These are phyloP conservation scores for Amborella trichopoda DNA, from an alignment of 164 flowering plant genomes.

Conservation along the genomic window DNA sequence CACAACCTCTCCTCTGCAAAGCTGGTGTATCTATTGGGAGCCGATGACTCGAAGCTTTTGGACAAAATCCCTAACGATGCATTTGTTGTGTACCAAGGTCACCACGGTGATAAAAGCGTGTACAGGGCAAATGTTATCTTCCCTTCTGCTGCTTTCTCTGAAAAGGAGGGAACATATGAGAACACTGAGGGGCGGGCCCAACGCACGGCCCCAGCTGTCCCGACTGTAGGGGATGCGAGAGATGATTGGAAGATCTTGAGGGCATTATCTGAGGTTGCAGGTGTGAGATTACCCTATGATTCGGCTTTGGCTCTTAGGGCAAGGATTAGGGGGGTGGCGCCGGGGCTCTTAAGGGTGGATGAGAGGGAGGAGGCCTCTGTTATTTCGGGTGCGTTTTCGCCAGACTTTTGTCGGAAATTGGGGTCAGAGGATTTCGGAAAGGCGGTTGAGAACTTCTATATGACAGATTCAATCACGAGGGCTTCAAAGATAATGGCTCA, in stretches of 20 bases:
- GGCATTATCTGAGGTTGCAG: constrained; percentile 86
- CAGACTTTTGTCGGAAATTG: constrained; percentile 27
- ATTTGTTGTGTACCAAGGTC: constrained; percentile 97
- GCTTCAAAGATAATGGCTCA: constrained; percentile 99
- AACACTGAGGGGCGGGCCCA: constrained; percentile 93
- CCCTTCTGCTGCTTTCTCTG: constrained; percentile 85
- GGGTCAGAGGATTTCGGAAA: constrained; percentile 27
- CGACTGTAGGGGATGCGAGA: constrained; percentile 95
- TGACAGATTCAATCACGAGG: constrained; percentile 90
- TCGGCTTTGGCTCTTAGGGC: constrained; percentile 38
- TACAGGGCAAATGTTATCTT: constrained; percentile 91
- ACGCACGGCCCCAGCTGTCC: constrained; percentile 83
- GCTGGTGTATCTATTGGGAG: constrained; percentile 86
- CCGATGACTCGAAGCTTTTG: constrained; percentile 79
- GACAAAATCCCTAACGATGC: constrained; percentile 76
- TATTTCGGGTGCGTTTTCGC: constrained; percentile 33
- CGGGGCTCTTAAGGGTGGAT: constrained; percentile 60
- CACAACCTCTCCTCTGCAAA: constrained; percentile 63
- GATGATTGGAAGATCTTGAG: constrained; percentile 98
- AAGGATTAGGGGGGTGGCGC: constrained; percentile 70
- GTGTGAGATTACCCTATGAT: constrained; percentile 58
- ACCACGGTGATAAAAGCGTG: constrained; percentile 82
- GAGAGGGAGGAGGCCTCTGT: constrained; percentile 61
- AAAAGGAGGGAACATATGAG: constrained; percentile 87
- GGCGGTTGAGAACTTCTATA: constrained; percentile 80